These are phyloP conservation scores for Colletotrichum aenigma DNA, from an alignment of 2,329 filamentous ascomycete genomes.

Conservation along the genomic window DNA sequence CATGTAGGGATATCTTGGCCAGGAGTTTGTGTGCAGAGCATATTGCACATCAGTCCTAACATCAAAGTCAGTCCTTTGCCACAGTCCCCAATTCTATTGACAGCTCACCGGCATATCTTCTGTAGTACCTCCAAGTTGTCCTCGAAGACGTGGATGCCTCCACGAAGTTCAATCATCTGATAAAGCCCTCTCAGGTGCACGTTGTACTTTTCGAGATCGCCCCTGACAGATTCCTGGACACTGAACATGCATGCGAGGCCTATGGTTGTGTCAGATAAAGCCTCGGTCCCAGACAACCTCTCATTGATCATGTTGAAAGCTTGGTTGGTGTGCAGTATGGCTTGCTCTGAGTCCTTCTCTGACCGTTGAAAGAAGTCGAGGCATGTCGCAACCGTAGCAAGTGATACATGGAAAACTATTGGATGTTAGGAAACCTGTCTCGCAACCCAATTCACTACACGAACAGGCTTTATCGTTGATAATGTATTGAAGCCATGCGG, in stretches of 20 bases:
- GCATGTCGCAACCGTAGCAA: not conserved
- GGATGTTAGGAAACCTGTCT: accelerated
- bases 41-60: not conserved
- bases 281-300: not conserved
- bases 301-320: not conserved
- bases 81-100: not conserved
- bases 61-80: accelerated
- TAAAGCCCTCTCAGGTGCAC: not conserved
- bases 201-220: not conserved
- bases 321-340: not conserved
- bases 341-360: not conserved
- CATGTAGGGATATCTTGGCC: not conserved
- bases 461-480: not conserved
- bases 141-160: not conserved
- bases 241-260: not conserved
- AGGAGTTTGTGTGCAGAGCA: not conserved
- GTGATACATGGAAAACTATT: not conserved
- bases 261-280: not conserved
- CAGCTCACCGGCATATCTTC: not conserved
- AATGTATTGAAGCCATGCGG: not conserved
- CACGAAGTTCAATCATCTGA: not conserved
- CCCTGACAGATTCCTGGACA: not conserved
- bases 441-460: accelerated
- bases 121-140: not conserved
- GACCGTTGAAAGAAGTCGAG: not conserved